Conservation (phyloP, 176 grass and related monocot genomes). For the Triticum dicoccoides region DNA sequence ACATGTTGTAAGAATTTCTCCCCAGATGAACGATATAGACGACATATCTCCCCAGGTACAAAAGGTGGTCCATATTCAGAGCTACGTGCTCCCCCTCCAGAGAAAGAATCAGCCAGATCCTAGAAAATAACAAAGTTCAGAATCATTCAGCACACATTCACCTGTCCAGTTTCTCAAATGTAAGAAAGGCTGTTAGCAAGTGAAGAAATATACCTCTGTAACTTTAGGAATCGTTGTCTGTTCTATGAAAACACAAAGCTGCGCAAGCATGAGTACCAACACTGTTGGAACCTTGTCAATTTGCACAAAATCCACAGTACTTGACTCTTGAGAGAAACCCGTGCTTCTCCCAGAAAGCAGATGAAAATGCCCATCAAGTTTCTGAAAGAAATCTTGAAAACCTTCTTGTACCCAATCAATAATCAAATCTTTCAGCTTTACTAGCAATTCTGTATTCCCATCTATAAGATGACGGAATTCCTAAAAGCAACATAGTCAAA, state of each 20-base stretch:
- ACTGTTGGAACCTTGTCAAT: slow-evolving; percentile 73
- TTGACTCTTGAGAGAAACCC: slow-evolving; percentile 40
- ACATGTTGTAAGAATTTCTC: slow-evolving; percentile 93
- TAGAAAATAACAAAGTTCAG: slow-evolving; percentile 32
- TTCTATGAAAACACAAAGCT: slow-evolving; percentile 92
- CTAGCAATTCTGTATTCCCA: slow-evolving; percentile 77
- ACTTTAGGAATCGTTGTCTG: slow-evolving; percentile 89
- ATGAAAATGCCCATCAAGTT: slow-evolving; percentile 83
- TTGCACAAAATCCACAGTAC: slow-evolving; percentile 42
- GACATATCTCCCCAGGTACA: slow-evolving; percentile 95
- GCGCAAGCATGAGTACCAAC: slow-evolving; percentile 77
- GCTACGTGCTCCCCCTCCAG: slow-evolving; percentile 68
- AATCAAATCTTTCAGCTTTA: slow-evolving; percentile 83
- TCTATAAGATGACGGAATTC: slow-evolving; percentile 89
- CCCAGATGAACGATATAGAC: slow-evolving; percentile 85
- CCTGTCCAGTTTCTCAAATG: background rate
- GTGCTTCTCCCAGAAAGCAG: slow-evolving; percentile 81
- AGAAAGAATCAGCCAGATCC: slow-evolving; percentile 93
- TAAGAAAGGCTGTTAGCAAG: slow-evolving; percentile 22
- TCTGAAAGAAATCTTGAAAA: slow-evolving; percentile 96
- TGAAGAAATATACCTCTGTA: slow-evolving; percentile 64
- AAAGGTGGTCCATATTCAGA: slow-evolving; percentile 93
- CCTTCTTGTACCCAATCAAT: slow-evolving; percentile 99
- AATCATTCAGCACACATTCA: slow-evolving; percentile 17
- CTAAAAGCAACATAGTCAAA: slow-evolving; percentile 43